Evolutionary conservation across 805 yeast genomes (phyloP).

Genomic region (Starmerella geochares): DNA sequence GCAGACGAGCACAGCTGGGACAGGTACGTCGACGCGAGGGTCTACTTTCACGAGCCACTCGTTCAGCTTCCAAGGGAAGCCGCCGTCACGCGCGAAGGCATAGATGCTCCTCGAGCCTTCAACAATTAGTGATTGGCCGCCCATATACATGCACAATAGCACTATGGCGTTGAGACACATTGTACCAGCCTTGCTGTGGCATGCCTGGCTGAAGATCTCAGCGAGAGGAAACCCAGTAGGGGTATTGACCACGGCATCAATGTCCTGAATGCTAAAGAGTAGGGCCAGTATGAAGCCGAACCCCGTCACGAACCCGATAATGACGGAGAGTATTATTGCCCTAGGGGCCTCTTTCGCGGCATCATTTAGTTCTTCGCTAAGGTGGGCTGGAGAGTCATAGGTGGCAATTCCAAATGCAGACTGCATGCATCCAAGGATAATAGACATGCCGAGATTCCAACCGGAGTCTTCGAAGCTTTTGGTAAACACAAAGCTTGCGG

Average conservation of each 20-base stretch:
- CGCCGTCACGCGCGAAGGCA: conserved; percentile 60
- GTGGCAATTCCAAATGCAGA: conserved; percentile 64
- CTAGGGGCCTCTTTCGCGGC: conserved; percentile 53
- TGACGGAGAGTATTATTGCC: conserved; percentile 52
- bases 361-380: conserved; percentile 54
- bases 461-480: conserved; percentile 51
- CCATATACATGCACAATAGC: conserved; percentile 46
- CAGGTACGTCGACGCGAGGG: conserved; percentile 43
- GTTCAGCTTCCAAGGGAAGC: conserved; percentile 43
- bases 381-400: conserved; percentile 59
- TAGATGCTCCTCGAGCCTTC: conserved; percentile 61
- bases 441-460: conserved; percentile 48
- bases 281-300: conserved; percentile 29
- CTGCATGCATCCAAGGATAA: conserved; percentile 59
- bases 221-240: conserved; percentile 53
- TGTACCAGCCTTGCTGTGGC: conserved; percentile 46
- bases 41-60: conserved; percentile 41
- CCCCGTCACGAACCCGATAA: conserved; percentile 53
- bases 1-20: conserved; percentile 49
- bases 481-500: conserved; percentile 45
- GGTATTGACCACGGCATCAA: conserved; percentile 40
- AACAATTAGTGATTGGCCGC: conserved; percentile 52
- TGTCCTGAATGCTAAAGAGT: conserved; percentile 48
- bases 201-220: conserved; percentile 52
- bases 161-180: conserved; percentile 38